These are phyloP conservation scores for Neurospora sp. DNA, from an alignment of 495 filamentous ascomycete species.

Conservation along the genomic window DNA sequence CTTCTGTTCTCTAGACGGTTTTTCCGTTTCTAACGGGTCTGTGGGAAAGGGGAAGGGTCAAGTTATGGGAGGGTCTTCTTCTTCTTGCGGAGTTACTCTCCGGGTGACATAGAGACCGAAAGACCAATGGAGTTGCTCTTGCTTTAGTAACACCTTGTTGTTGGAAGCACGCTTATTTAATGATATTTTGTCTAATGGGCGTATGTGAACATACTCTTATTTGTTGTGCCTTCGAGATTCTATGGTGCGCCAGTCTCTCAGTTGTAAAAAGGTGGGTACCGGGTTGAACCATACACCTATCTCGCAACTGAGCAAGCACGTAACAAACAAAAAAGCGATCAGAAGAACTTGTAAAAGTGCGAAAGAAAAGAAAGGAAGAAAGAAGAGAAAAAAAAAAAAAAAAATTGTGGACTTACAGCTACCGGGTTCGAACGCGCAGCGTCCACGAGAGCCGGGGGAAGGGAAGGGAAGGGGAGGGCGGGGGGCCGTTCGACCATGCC, in stretches of 20 bases:
- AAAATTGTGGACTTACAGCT: too few relatives aligned
- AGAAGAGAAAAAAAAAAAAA: too few relatives aligned
- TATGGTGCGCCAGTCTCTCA: background rate
- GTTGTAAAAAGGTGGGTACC: background rate
- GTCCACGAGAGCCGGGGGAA: too few relatives aligned
- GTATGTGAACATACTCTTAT: background rate
- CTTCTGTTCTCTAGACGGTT: background rate
- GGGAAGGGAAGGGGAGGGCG: too few relatives aligned
- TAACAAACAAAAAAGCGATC: too few relatives aligned
- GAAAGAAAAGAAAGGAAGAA: too few relatives aligned
- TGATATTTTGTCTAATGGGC: background rate
- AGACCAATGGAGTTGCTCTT: background rate
- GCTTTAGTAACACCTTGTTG: background rate
- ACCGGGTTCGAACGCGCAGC: too few relatives aligned
- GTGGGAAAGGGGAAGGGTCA: background rate
- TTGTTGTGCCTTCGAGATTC: background rate
- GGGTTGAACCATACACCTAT: too few relatives aligned
- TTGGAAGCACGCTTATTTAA: background rate
- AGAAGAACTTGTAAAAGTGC: too few relatives aligned
- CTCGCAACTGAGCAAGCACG: too few relatives aligned
- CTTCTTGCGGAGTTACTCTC: background rate
- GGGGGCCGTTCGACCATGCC: too few relatives aligned
- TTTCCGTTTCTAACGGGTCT: background rate
- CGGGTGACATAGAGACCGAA: background rate
- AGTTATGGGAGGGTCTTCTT: background rate